phyloP scores from a whole-genome alignment of 306 rosid species.

The Vigna trinervia region DNA sequence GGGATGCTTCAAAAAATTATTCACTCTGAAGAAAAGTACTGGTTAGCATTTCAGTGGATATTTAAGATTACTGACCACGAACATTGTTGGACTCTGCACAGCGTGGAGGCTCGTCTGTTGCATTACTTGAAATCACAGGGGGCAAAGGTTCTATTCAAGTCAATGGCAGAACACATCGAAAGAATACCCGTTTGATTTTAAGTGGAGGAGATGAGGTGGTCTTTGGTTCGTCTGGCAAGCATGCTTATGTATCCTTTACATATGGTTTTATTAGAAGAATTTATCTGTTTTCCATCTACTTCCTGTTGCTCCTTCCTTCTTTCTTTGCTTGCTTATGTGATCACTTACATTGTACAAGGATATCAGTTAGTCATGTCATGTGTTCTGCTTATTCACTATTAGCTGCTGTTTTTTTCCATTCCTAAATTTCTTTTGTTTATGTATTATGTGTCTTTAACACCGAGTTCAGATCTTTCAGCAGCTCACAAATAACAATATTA shows the following conservation, averaged over 20 bases:
- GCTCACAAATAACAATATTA: constrained; percentile 59
- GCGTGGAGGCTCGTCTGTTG: constrained; percentile 75
- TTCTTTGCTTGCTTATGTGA: constrained; percentile 18
- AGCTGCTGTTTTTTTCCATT: background rate
- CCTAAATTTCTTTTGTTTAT: constrained; percentile 21
- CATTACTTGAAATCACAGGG: constrained; percentile 79
- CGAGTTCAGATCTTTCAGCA: constrained; percentile 80
- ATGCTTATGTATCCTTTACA: constrained; percentile 95
- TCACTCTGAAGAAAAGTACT: constrained; percentile 22
- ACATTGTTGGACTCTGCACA: constrained; percentile 50
- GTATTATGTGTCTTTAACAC: constrained; percentile 51
- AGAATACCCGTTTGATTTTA: constrained; percentile 60
- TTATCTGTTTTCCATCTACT: constrained; percentile 3
- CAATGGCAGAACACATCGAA: constrained; percentile 64
- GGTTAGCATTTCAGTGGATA: background rate
- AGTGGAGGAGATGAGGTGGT: constrained; percentile 93
- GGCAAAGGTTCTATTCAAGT: constrained; percentile 77
- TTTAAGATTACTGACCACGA: constrained; percentile 36
- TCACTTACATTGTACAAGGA: background rate
- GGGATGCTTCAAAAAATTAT: constrained; percentile 25
- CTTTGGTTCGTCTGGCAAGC: constrained; percentile 70
- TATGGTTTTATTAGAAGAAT: constrained; percentile 33
- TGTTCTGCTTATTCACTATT: constrained; percentile 25
- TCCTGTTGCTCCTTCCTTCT: constrained; percentile 33
- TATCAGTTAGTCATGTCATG: constrained; percentile 7